Base-by-base conservation (phyloP, 2,329 filamentous ascomycete species). In the Elsinoe batatas region DNA sequence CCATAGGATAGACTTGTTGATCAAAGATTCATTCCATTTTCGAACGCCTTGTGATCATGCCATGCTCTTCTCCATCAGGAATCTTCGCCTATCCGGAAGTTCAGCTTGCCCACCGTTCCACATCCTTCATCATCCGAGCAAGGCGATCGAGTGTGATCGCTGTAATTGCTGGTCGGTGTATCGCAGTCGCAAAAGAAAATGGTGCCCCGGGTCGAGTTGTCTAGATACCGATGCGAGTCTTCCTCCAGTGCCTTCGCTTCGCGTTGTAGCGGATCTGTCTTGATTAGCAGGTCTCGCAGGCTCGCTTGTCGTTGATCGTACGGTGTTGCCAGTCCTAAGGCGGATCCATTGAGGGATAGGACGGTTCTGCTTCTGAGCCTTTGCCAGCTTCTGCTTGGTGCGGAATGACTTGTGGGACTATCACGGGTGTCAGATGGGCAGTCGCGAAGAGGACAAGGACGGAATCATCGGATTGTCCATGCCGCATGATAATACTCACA, bases 331-430 rank as follows among this genome's bases (percentile, higher is more conserved):
- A 71, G 93, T 97, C 76, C 91, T 87, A 73, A 98, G 85, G 75
- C 93, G 87, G 76, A 98, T 97, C 93, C 93, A 98, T 83, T 98
- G 93, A 66, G 93, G 93, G 76, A 98, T 96, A 69, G 93, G 93
- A 76, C 93, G 87, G 87, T 98, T 98, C 83, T 97, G 91, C 85
- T 95, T 97, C 84, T 97, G 91, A 75, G 93, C 93, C 84, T 91
- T 96, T 75, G 93, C 93, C 81, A 98, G 90, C 93, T 98, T 98
- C 79, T 94, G 87, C 91, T 98, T 98, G 79, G 91, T 96, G 77
- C 91, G 88, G 90, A 98, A 98, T 75, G 91, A 88, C 87, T 98
- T 98, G 82, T 98, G 90, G 86, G 87, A 91, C 91, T 97, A 76
- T 73, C 33, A 47, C 3, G 3, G 35, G 38, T 15, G 22, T 50